These are phyloP conservation scores for Capsicum pubescens DNA, from an alignment of 257 asterid genomes.

Conservation along the genomic window DNA sequence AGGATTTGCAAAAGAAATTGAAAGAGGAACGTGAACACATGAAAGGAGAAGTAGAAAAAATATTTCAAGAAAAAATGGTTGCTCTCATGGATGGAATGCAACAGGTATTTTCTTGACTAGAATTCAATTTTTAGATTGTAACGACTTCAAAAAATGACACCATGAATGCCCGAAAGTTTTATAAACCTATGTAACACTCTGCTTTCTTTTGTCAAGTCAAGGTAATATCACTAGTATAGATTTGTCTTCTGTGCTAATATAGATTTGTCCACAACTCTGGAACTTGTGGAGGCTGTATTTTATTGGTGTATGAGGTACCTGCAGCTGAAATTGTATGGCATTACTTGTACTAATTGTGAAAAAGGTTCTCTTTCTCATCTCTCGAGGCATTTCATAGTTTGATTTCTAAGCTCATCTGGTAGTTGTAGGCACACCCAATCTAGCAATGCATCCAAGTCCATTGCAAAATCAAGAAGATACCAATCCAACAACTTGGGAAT, in stretches of 20 bases:
- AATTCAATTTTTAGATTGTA: no score
- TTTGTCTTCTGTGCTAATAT: background rate
- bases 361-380: constrained; percentile 51
- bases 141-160: no score
- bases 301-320: constrained; percentile 63
- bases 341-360: constrained; percentile 55
- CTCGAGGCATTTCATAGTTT: constrained; percentile 55
- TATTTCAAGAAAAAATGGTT: no score
- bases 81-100: no score
- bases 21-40: no score
- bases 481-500: constrained; percentile 68
- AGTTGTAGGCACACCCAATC: constrained; percentile 87
- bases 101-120: no score
- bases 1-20: no score
- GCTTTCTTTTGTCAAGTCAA: no score
- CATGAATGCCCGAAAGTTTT: no score
- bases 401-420: constrained; percentile 58
- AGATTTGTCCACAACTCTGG: background rate
- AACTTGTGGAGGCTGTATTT: background rate
- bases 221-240: no score
- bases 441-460: constrained; percentile 70
- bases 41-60: no score
- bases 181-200: no score
- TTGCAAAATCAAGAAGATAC: constrained; percentile 86
- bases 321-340: constrained; percentile 72